Evolutionary conservation across 1,284 basidiomycete species (phyloP).

Genomic region (Tilletia caries): DNA sequence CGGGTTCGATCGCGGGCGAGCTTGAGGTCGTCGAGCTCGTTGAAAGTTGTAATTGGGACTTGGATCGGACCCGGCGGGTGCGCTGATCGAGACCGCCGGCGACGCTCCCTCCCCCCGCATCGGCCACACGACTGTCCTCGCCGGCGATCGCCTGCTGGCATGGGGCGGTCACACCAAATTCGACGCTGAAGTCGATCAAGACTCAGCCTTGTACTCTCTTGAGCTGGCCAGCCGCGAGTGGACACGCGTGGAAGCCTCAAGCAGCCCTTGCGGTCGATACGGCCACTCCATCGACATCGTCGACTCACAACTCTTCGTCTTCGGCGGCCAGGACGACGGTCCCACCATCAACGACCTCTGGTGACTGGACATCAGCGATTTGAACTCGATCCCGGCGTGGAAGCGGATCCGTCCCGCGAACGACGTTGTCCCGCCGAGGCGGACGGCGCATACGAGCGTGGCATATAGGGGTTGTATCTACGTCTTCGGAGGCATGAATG

Average conservation of each 20-base stretch:
- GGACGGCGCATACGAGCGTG: slow-evolving; percentile 90
- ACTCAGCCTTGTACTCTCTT: slow-evolving; percentile 87
- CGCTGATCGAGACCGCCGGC: slow-evolving; percentile 67
- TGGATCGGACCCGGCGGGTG: too few species aligned
- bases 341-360: slow-evolving; percentile 89
- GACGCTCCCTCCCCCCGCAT: slow-evolving; percentile 86
- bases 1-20: too few species aligned
- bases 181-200: slow-evolving; percentile 73
- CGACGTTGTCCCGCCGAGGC: slow-evolving; percentile 70
- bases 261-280: slow-evolving; percentile 80
- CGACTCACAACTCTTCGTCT: slow-evolving; percentile 86
- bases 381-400: slow-evolving; percentile 58
- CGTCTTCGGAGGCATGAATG: slow-evolving; percentile 96
- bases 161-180: slow-evolving; percentile 94
- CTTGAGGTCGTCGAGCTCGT: too few species aligned
- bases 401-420: slow-evolving; percentile 67
- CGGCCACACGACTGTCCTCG: slow-evolving; percentile 90
- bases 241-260: slow-evolving; percentile 67
- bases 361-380: slow-evolving; percentile 76
- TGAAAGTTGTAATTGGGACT: too few species aligned
- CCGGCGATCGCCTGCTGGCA: slow-evolving; percentile 90
- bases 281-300: slow-evolving; percentile 93
- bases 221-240: slow-evolving; percentile 86
- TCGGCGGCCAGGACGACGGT: slow-evolving; percentile 85
- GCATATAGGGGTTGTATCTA: slow-evolving; percentile 75